Base-by-base conservation (phyloP, 2,329 filamentous ascomycete genomes). In the Aureobasidium sp. region DNA sequence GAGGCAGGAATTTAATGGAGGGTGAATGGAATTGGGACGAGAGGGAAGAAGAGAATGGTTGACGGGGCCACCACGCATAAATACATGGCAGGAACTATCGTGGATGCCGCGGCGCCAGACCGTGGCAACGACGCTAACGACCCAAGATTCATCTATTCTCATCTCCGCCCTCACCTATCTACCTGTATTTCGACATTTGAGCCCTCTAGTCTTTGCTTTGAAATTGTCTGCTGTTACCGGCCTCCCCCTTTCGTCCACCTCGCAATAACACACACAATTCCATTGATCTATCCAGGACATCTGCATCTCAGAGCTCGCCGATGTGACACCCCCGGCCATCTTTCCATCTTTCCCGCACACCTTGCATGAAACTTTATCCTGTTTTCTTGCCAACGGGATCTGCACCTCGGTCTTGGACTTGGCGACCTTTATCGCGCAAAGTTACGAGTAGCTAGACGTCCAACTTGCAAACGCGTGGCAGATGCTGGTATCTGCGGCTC, bases 401-500 rank as follows among this genome's bases (percentile, higher is more conserved):
- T 42, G 57, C 55, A 34, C n/a, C 57, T 60, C 44, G 44, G 44
- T n/a, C 45, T 22, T 42, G 41, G 25, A 34, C 57, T 60, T 60
- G 57, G 57, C 57, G 22, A 11, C 25, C 36, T 29, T 39, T 60
- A 51, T 59, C 55, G 37, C 55, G 55, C 55, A 48, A 34, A 59
- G 31, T 29, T 48, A 48, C 15, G 14, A 34, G 31, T 36, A 51
- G 47, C 47, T 36, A 12, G 42, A 27, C 27, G 25, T 57, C 41
- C 55, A 47, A 45, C 53, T 47, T 42, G 2, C 37, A 42, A 12
- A 59, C 55, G 36, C 57, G 57, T 45, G 37, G 57, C 57, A 51
- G 57, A 34, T 60, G 22, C 57, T 60, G 57, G 57, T 60, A 15
- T 51, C 20, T 60, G 57, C 57, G 45, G 44, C 57, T 60, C 57